These are phyloP conservation scores for Metschnikowia gelsemii DNA, from an alignment of 805 yeast species.

Conservation along the genomic window DNA sequence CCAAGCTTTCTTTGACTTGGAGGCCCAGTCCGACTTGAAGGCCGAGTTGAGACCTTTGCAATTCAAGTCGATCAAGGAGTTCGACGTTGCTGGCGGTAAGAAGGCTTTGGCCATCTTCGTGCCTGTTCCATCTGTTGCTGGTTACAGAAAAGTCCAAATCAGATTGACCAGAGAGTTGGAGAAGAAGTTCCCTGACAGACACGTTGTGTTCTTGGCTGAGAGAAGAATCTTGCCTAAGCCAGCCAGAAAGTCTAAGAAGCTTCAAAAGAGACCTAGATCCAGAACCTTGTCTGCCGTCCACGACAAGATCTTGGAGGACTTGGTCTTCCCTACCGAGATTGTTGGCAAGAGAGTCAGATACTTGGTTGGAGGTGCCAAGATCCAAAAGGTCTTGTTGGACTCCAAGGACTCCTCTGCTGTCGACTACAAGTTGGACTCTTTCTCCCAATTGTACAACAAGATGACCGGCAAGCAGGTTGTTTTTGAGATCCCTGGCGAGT, in stretches of 20 bases:
- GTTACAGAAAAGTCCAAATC: constrained; percentile 96
- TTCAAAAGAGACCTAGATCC: constrained; percentile 99
- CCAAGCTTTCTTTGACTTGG: constrained; percentile 96
- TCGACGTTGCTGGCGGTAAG: constrained; percentile 97
- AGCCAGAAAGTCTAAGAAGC: constrained; percentile 89
- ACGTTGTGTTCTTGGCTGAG: constrained; percentile 98
- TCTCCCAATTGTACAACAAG: constrained; percentile 97
- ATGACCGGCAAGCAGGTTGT: constrained; percentile 99
- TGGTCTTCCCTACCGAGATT: constrained; percentile 99
- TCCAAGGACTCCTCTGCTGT: constrained; percentile 95
- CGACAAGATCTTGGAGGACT: constrained; percentile 97
- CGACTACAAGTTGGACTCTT: constrained; percentile 98
- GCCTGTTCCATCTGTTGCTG: constrained; percentile 90
- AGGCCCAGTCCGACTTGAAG: constrained; percentile 94
- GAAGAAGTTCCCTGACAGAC: constrained; percentile 99
- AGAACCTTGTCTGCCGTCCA: constrained; percentile 99
- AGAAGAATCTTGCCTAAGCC: constrained; percentile 99
- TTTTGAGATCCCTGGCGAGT: constrained; percentile 76
- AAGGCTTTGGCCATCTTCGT: constrained; percentile 97
- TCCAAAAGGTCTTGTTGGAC: constrained; percentile 96
- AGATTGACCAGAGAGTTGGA: constrained; percentile 99
- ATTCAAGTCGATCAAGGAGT: constrained; percentile 97
- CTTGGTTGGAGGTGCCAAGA: constrained; percentile 98
- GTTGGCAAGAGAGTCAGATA: constrained; percentile 99
- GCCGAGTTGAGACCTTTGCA: constrained; percentile 98